phyloP scores from a whole-genome alignment of 2,329 filamentous ascomycete genomes.

The Diaporthe citri region DNA sequence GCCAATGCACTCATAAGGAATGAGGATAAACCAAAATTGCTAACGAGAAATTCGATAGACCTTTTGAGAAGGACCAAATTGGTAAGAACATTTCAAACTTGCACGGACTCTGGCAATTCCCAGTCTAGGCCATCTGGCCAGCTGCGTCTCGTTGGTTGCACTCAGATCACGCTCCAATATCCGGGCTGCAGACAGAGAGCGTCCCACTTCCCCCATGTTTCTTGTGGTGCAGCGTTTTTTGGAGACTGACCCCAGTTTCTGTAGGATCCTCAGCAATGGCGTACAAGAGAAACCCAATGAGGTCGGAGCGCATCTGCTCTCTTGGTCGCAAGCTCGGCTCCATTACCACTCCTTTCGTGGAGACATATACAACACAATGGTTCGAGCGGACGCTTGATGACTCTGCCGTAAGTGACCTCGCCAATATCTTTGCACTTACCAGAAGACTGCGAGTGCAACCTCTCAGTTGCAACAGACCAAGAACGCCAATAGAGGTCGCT shows the following conservation, averaged over 20 bases:
- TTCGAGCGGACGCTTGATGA: conserved; percentile 84
- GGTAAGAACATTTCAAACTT: conserved; percentile 65
- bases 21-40: too few relatives aligned
- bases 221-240: neutral
- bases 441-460: neutral
- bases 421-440: conserved; percentile 45
- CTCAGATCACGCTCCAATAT: neutral
- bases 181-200: neutral
- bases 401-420: conserved; percentile 61
- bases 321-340: conserved; percentile 54
- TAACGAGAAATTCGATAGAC: neutral
- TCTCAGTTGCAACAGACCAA: conserved; percentile 25
- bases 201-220: neutral
- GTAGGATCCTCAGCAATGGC: conserved; percentile 44
- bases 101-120: neutral
- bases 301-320: conserved; percentile 60
- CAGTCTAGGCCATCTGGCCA: neutral
- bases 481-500: conserved; percentile 49
- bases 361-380: conserved; percentile 76
- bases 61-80: conserved; percentile 70
- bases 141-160: neutral
- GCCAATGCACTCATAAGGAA: too few relatives aligned
- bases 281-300: conserved; percentile 64
- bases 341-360: conserved; percentile 61
- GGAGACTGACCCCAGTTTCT: neutral